Base-by-base conservation (phyloP, 768 basidiomycete genomes). In the Panaeolus papilionaceus region DNA sequence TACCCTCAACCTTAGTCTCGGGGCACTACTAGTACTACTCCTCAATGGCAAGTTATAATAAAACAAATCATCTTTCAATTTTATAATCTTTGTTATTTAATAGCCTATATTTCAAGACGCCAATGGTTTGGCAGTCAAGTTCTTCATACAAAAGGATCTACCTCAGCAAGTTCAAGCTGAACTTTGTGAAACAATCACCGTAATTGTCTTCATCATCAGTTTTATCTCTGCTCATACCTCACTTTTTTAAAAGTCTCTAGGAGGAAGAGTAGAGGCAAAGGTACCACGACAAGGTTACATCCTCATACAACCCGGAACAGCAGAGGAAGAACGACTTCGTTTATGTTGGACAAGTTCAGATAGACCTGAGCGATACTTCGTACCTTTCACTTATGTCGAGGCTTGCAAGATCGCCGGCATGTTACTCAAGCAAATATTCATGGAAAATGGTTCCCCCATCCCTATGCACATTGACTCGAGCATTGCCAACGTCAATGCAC, bases 81-180 rank as follows among this genome's bases (percentile, higher is more conserved):
- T n/a, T 64, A 11, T 33, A 20, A 20, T 49, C 62, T 64, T 38
- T 65, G 33, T 44, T 63, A 64, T 20, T 37, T 18, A 1, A 38
- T 68, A 92, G 90, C 87, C 89, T 61, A 88, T 93, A 67, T 93
- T 93, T 66, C 90, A 92, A 75, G 92, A 92, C 71, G 76, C 71
- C 69, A 86, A 84, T 72, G 89, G 88, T 44, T 77, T 91, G 63
- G 85, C 91, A 2, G 79, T 92, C 83, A 94, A 94, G 74, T 94
- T 94, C 75, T 94, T 94, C 76, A 86, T 94, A 20, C 92, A 94
- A 74, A 92, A 92, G 73, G 92, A 94, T 75, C 81, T 94, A 9
- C 78, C 86, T 3, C 83, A 89, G 66, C 87, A 89, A 71, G 81
- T 88, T 23, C 90, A 91, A 71, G 88, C 89, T 18, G 89, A 93